A percentile compares a stretch with the other conserved stretches of the same genome.
Conservation (phyloP, 257 asterid species). For the Cordia subcordata region DNA sequence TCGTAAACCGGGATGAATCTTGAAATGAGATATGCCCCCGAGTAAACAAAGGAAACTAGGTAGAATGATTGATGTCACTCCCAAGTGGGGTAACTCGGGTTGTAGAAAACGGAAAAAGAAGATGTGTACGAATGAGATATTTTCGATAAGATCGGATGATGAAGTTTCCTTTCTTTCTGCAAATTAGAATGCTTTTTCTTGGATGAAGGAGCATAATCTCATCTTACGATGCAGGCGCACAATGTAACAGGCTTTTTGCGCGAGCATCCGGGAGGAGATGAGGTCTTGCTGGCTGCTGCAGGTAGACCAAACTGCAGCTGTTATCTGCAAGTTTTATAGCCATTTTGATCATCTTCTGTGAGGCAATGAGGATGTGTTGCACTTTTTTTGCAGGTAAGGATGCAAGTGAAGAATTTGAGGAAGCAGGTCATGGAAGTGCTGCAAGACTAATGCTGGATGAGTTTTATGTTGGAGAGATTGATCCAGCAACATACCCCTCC, state of each 20-base stretch:
- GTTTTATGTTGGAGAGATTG: constrained; percentile 58
- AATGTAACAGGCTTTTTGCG: constrained; percentile 54
- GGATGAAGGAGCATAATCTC: not conserved
- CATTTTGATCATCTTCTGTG: not conserved
- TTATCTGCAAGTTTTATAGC: not conserved
- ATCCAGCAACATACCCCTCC: constrained; percentile 23
- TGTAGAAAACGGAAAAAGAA: no score
- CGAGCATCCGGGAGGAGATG: constrained; percentile 83
- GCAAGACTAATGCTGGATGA: constrained; percentile 81
- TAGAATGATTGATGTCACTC: no score
- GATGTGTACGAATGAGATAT: no score
- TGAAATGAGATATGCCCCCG: no score
- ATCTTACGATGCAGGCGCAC: constrained; percentile 35
- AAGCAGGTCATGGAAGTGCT: constrained; percentile 75
- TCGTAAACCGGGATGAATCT: no score
- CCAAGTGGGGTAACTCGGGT: no score
- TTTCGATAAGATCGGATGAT: no score
- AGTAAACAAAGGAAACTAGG: no score
- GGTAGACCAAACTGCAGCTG: constrained; percentile 23
- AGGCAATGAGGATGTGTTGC: not conserved
- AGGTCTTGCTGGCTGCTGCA: constrained; percentile 51
- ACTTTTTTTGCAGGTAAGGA: constrained; percentile 40
- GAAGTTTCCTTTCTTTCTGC: no score
- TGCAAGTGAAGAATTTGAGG: constrained; percentile 75
- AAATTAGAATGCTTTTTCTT: no score